phyloP scores from a whole-genome alignment of 306 rosid species.

The Gillenia trifoliata region DNA sequence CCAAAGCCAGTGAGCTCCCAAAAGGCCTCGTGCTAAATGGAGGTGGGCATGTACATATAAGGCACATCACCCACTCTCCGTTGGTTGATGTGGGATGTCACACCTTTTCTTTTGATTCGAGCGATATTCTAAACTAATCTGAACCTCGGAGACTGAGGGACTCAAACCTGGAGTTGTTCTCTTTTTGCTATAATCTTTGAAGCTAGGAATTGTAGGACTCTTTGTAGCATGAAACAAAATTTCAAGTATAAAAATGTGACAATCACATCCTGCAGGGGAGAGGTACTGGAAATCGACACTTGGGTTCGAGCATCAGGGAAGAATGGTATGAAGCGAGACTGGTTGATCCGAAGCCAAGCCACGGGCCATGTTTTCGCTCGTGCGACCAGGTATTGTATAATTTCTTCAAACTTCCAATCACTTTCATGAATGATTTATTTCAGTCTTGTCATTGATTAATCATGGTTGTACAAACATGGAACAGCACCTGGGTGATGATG shows the following conservation, averaged over 20 bases:
- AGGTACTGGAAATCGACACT: constrained; percentile 80
- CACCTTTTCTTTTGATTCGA: too few relatives aligned
- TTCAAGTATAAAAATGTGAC: background rate
- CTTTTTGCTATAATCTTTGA: background rate
- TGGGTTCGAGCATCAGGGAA: constrained; percentile 99
- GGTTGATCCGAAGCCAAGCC: constrained; percentile 79
- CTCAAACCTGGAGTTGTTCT: background rate
- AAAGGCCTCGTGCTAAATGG: too few relatives aligned
- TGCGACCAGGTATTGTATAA: constrained; percentile 60
- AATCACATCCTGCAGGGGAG: constrained; percentile 58
- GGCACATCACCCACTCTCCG: too few relatives aligned
- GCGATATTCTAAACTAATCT: background rate
- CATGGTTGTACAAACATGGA: constrained; percentile 22
- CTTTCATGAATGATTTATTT: background rate
- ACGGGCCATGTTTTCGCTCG: constrained; percentile 68
- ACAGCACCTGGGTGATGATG: constrained; percentile 99
- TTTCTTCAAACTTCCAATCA: background rate
- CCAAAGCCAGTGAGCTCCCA: too few relatives aligned
- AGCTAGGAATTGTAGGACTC: background rate
- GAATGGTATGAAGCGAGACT: constrained; percentile 88
- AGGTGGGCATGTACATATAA: too few relatives aligned
- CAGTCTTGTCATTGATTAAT: background rate
- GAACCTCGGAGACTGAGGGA: background rate
- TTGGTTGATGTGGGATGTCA: too few relatives aligned
- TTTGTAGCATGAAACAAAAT: background rate